Percentiles rank a stretch among this genome's conserved stretches.
Conservation (phyloP, 768 basidiomycete species). For the Leucosporidium scottii region DNA sequence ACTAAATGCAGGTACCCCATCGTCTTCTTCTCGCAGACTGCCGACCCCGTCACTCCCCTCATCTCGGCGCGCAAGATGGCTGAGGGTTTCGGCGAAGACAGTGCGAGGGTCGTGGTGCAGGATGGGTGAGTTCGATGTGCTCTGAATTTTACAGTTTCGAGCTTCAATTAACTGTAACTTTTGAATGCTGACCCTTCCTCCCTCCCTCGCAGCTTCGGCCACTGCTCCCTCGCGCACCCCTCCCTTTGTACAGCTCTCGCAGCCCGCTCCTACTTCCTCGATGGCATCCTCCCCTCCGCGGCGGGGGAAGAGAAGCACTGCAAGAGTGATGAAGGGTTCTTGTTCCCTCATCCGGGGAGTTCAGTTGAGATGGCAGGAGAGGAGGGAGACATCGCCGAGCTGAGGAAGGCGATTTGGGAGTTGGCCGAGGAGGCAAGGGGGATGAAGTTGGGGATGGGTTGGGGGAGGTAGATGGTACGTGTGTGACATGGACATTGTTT, state of each 20-base stretch:
- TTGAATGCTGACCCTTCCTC: neutral
- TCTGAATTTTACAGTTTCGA: no score
- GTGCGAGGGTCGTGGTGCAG: constrained; percentile 27
- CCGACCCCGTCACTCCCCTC: constrained; percentile 35
- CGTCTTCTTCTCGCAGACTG: constrained; percentile 26
- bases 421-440: neutral
- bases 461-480: no score
- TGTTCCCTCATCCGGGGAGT: constrained; percentile 19
- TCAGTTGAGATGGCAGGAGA: neutral
- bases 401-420: neutral
- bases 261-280: constrained; percentile 24
- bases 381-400: neutral
- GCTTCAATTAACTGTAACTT: neutral
- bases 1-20: constrained; percentile 18
- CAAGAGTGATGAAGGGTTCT: constrained; percentile 18
- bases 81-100: constrained; percentile 13
- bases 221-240: constrained; percentile 31
- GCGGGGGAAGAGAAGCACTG: constrained; percentile 15
- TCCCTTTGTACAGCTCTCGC: constrained; percentile 29
- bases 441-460: neutral
- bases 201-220: constrained; percentile 19
- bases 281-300: constrained; percentile 18
- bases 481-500: no score
- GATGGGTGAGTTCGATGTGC: constrained; percentile 7
- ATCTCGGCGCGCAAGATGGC: constrained; percentile 18